Evolutionary conservation across 2,329 filamentous ascomycete species (phyloP), one percentile per base, ranked within the genome.

Genomic region (Colletotrichum graminicola): DNA sequence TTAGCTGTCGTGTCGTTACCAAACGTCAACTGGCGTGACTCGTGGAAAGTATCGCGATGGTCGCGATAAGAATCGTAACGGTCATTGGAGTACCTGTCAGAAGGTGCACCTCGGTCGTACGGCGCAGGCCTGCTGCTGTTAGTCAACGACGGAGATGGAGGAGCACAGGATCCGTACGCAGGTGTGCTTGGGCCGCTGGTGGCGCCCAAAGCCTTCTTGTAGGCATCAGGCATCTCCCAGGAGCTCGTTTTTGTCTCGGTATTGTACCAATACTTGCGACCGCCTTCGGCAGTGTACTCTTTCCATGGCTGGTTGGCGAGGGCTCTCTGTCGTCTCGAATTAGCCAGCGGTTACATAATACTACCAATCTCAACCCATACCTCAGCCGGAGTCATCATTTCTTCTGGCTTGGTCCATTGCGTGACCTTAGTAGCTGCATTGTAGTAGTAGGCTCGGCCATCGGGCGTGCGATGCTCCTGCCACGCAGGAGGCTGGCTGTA

Each of bases 201-300:
- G 74, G 90, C 88, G 62, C 91, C 91, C 69, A 95, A 85, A 72
- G 93, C 93, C 76, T 88, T 87, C 78, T 93, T 94, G 83, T 95
- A 95, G 73, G 84, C 90, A 66, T 94, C 93, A 67, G 96, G 96
- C 88, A 97, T 95, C 78, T 95, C 92, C 96, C 96, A 99, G 41
- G 93, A 94, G 80, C 94, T 98, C 83, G 94, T 89, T 82, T 95
- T 95, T 55, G 93, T 95, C 81, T 97, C 92, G 43, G 91, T 93
- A 81, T 99, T 96, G 81, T 95, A 95, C 93, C 94, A 99, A 83
- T 99, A 99, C 79, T 95, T 94, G 77, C 92, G 91, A 57, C 95
- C 96, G 74, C 94, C 93, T 73, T 94, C 91, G 29, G 93, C 91
- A 34, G 92, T 94, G 78, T 97, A 96, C 81, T 97, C 94, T 78